Percentiles rank a stretch among this genome's conserved stretches.
phyloP scores from a whole-genome alignment of 2,329 filamentous ascomycete species.

The Aciculosporium take region DNA sequence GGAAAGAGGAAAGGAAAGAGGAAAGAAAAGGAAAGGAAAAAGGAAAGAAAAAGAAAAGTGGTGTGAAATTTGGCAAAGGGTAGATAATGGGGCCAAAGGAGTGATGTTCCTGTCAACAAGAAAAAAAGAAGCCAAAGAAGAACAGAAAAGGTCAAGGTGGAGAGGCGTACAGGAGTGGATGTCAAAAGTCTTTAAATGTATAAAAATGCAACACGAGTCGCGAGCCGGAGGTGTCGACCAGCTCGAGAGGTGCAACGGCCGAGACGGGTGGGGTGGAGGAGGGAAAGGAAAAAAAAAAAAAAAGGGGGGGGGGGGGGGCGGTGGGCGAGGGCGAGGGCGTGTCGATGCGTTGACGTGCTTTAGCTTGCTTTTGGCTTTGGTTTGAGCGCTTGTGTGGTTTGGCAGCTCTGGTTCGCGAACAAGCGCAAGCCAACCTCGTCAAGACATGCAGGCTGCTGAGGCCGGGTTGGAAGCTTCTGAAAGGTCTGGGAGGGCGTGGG shows the following conservation, averaged over 20 bases:
- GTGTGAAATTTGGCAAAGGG: not conserved
- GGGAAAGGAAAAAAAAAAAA: constrained; percentile 11
- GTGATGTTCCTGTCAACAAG: not conserved
- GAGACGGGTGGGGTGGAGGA: constrained; percentile 20
- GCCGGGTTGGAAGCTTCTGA: constrained; percentile 8
- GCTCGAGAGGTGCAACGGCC: constrained; percentile 25
- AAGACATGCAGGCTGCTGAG: constrained; percentile 24
- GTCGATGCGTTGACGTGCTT: too few species aligned
- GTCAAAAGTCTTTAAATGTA: constrained; percentile 3
- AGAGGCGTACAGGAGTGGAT: constrained; percentile 13
- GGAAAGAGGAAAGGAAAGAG: not conserved
- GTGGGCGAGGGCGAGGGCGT: too few species aligned
- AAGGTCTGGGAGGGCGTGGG: constrained; percentile 4
- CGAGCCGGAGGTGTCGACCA: constrained; percentile 32
- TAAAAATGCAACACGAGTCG: not conserved
- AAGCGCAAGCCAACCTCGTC: constrained; percentile 30
- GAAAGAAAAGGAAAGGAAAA: not conserved
- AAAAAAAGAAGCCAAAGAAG: constrained; percentile 5
- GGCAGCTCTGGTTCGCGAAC: constrained; percentile 17
- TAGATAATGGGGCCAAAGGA: not conserved
- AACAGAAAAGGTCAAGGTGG: constrained; percentile 10
- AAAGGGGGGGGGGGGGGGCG: constrained; percentile 17
- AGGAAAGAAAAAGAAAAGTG: not conserved
- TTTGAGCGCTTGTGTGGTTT: not conserved
- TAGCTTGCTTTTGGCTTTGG: too few species aligned